Evolutionary conservation across 2,329 filamentous ascomycete genomes (phyloP).

Genomic region (Herpotrichia juniperi): DNA sequence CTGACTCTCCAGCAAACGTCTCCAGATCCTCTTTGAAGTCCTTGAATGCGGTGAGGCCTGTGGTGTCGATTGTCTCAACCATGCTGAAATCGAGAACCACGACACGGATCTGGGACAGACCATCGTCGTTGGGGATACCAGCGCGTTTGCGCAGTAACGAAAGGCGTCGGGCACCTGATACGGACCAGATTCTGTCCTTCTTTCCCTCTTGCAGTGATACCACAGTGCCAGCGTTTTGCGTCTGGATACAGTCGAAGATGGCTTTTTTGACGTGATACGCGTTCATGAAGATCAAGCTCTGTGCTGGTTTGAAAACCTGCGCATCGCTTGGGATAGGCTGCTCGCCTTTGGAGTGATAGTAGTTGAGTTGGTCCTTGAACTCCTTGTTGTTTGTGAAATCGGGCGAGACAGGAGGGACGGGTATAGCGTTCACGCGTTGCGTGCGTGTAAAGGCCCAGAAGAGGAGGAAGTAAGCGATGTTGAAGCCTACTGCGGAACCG

Average conservation of each 20-base stretch:
- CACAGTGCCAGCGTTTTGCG: constrained; percentile 50
- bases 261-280: constrained; percentile 59
- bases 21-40: constrained; percentile 57
- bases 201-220: constrained; percentile 34
- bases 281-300: constrained; percentile 67
- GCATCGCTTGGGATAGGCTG: constrained; percentile 53
- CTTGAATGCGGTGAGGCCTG: constrained; percentile 57
- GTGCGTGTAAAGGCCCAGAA: constrained; percentile 62
- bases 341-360: constrained; percentile 15
- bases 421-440: constrained; percentile 22
- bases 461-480: constrained; percentile 59
- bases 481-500: constrained; percentile 60
- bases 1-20: constrained; percentile 55
- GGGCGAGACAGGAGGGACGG: not conserved
- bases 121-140: constrained; percentile 37
- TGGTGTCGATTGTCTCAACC: constrained; percentile 61
- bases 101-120: constrained; percentile 49
- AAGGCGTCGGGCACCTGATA: constrained; percentile 57
- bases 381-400: not conserved
- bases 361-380: constrained; percentile 18
- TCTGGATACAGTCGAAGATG: constrained; percentile 59
- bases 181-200: constrained; percentile 60
- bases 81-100: constrained; percentile 61
- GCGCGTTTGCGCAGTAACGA: constrained; percentile 51
- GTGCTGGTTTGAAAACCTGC: constrained; percentile 63